Conservation (phyloP, 768 basidiomycete genomes). For the Leccinum incarnatum region DNA sequence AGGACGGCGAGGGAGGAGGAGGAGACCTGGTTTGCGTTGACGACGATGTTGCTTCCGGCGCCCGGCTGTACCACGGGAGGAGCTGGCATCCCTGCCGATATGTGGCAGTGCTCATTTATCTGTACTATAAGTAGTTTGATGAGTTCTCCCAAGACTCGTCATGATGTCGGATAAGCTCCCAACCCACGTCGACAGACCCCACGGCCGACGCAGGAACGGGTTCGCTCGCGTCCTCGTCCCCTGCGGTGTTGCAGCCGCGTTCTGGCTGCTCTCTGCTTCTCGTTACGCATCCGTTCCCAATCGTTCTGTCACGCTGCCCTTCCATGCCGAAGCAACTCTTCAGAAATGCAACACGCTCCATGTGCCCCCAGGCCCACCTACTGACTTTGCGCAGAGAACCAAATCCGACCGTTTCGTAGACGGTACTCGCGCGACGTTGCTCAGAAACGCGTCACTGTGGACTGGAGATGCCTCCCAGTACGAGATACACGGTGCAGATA, state of each 20-base stretch:
- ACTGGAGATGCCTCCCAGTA: slow-evolving; percentile 42
- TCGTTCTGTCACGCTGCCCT: slow-evolving; percentile 22
- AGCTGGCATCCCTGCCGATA: slow-evolving; percentile 4
- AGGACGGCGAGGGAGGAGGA: neutral
- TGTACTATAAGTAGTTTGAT: neutral
- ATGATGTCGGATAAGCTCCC: slow-evolving; percentile 34
- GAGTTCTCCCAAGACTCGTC: neutral
- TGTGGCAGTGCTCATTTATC: neutral
- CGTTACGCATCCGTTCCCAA: slow-evolving; percentile 6
- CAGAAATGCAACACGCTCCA: slow-evolving; percentile 37
- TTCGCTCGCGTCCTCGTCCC: slow-evolving; percentile 16
- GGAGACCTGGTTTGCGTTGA: slow-evolving; percentile 58
- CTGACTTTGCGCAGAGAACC: slow-evolving; percentile 31
- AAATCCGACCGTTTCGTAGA: slow-evolving; percentile 39
- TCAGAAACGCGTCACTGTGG: slow-evolving; percentile 54
- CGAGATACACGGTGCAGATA: slow-evolving; percentile 35
- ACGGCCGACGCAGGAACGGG: slow-evolving; percentile 8
- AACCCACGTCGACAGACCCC: slow-evolving; percentile 15
- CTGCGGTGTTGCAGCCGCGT: slow-evolving; percentile 12
- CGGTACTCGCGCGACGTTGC: slow-evolving; percentile 37
- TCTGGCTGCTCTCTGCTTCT: slow-evolving; percentile 23
- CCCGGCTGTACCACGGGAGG: slow-evolving; percentile 67
- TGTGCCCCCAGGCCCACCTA: slow-evolving; percentile 36
- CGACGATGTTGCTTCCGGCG: slow-evolving; percentile 59
- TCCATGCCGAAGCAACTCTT: slow-evolving; percentile 30